Percentiles rank a stretch among this genome's conserved stretches.
Evolutionary conservation across 2,329 filamentous ascomycete genomes (phyloP).

Genomic region (Paecilomyces dactylethromorphus): DNA sequence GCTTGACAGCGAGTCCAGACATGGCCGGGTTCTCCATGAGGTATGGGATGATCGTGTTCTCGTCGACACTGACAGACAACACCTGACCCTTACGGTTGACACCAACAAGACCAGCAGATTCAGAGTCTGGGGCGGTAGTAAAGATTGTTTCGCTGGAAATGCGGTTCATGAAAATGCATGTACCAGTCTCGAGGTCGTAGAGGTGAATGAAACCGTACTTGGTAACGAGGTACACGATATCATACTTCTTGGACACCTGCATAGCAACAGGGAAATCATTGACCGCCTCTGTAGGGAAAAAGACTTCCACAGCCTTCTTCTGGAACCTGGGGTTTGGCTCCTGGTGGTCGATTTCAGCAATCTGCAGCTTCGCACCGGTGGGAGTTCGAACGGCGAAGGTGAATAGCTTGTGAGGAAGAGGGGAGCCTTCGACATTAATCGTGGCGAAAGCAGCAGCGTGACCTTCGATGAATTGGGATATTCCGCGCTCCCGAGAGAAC

Average conservation of each 20-base stretch:
- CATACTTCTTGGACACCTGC: constrained; percentile 94
- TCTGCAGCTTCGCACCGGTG: constrained; percentile 87
- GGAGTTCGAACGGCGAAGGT: constrained; percentile 90
- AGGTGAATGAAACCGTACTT: constrained; percentile 99
- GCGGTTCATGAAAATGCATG: constrained; percentile 98
- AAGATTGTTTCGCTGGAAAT: constrained; percentile 99
- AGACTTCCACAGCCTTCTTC: constrained; percentile 96
- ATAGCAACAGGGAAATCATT: constrained; percentile 98
- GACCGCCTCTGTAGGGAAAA: constrained; percentile 89
- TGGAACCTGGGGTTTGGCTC: constrained; percentile 80
- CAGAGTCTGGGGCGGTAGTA: constrained; percentile 76
- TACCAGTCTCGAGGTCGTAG: constrained; percentile 92
- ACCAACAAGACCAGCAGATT: constrained; percentile 81
- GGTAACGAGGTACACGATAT: constrained; percentile 92
- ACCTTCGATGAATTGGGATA: constrained; percentile 96
- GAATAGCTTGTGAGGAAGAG: constrained; percentile 89
- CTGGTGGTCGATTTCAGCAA: constrained; percentile 94
- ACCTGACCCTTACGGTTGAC: constrained; percentile 98
- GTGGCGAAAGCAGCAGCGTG: constrained; percentile 94
- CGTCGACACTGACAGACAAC: constrained; percentile 86
- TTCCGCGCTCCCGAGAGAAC: constrained; percentile 90
- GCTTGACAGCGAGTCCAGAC: constrained; percentile 86
- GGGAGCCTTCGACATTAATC: constrained; percentile 78
- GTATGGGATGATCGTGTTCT: constrained; percentile 85
- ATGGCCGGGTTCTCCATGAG: constrained; percentile 95